Evolutionary conservation across 352 stramenopile genomes (phyloP).

Genomic region (Phytophthora litchii): DNA sequence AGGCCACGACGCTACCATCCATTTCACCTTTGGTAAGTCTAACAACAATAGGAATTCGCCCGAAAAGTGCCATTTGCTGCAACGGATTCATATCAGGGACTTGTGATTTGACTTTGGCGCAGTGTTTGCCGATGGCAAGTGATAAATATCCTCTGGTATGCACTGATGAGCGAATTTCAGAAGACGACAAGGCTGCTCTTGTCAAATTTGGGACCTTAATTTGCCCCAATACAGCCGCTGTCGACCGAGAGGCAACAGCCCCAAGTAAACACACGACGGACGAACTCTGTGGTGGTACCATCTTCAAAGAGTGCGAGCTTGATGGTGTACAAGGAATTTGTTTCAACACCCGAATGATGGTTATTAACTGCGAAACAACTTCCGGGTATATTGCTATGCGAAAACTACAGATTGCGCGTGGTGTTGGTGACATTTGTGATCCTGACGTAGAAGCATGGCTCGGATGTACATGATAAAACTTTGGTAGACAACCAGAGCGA

Average conservation of each 20-base stretch:
- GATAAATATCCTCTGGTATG: conserved; percentile 29
- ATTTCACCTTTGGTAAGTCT: conserved; percentile 20
- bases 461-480: conserved; percentile 47
- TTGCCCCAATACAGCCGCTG: conserved; percentile 6
- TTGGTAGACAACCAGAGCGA: no score
- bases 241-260: conserved; percentile 13
- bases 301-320: conserved; percentile 37
- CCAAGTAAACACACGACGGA: conserved; percentile 36
- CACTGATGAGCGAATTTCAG: conserved; percentile 17
- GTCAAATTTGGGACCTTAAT: conserved; percentile 3
- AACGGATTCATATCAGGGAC: conserved; percentile 36
- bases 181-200: conserved; percentile 7
- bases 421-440: conserved; percentile 32
- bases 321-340: conserved; percentile 37
- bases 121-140: conserved; percentile 28
- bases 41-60: conserved; percentile 18
- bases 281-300: conserved; percentile 30
- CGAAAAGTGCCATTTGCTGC: conserved; percentile 38
- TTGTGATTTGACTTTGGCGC: conserved; percentile 27
- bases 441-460: conserved; percentile 44
- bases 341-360: conserved; percentile 42
- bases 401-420: conserved; percentile 34
- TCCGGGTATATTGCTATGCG: conserved; percentile 30
- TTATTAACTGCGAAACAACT: conserved; percentile 33
- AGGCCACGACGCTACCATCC: conserved; percentile 19